Percentiles rank a stretch among this genome's conserved stretches.
phyloP scores from a whole-genome alignment of 2,329 filamentous ascomycete genomes.

The Keithomyces neogunnii region DNA sequence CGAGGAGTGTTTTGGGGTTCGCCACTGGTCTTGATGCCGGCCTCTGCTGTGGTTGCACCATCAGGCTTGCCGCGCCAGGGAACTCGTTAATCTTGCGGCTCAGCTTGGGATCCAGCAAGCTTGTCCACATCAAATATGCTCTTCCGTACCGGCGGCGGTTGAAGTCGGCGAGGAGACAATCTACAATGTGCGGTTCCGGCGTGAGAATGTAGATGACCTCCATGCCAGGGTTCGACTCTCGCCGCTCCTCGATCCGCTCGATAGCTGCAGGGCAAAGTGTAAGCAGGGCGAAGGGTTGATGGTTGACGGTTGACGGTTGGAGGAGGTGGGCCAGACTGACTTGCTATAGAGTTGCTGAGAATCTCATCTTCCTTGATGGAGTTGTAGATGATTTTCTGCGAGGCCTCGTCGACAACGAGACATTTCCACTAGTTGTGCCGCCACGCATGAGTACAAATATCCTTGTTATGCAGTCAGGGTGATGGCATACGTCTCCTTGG shows the following conservation, averaged over 20 bases:
- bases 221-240: constrained; percentile 78
- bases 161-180: constrained; percentile 89
- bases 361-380: constrained; percentile 93
- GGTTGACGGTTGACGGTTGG: constrained; percentile 3
- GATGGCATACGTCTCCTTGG: constrained; percentile 61
- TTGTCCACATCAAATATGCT: constrained; percentile 78
- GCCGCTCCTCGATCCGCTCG: constrained; percentile 82
- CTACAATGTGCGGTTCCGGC: constrained; percentile 78
- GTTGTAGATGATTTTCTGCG: constrained; percentile 81
- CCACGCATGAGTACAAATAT: neutral
- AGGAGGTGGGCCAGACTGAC: constrained; percentile 41
- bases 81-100: constrained; percentile 69
- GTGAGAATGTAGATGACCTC: constrained; percentile 92
- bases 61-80: constrained; percentile 59
- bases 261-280: constrained; percentile 56
- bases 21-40: constrained; percentile 22
- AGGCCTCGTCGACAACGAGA: constrained; percentile 76
- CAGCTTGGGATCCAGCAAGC: constrained; percentile 60
- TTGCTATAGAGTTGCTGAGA: constrained; percentile 91
- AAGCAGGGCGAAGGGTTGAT: constrained; percentile 4
- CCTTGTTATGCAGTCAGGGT: constrained; percentile 1
- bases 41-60: constrained; percentile 24
- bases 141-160: constrained; percentile 74
- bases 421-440: constrained; percentile 75
- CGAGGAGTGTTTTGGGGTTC: constrained; percentile 73